Percentiles rank a stretch among this genome's conserved stretches.
Conservation (phyloP, 257 asterid species). For the Paulownia fortunei region DNA sequence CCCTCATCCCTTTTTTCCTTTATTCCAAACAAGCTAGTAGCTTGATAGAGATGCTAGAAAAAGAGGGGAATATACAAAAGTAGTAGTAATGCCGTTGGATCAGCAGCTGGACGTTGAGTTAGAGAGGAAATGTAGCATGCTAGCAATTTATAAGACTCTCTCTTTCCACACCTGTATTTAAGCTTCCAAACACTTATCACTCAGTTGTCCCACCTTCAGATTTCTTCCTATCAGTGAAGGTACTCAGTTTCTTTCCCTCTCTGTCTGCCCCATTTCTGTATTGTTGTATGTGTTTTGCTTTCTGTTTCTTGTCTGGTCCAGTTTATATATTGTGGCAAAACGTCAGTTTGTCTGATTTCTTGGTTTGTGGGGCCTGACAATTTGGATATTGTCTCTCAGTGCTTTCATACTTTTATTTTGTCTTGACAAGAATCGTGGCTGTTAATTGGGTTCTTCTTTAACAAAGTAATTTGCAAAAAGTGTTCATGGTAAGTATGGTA, state of each 20-base stretch:
- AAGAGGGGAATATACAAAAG: constrained; percentile 24
- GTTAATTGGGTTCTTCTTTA: no score
- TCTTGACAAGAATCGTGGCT: no score
- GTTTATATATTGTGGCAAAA: no score
- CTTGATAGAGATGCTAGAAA: constrained; percentile 13
- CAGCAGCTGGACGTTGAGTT: constrained; percentile 41
- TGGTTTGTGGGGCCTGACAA: no score
- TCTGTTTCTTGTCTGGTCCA: constrained; percentile 9
- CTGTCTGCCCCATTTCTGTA: neutral
- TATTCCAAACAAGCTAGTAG: constrained; percentile 11
- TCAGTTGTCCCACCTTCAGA: no score
- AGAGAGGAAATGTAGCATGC: constrained; percentile 31
- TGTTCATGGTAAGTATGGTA: no score
- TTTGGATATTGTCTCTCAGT: no score
- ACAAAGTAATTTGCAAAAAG: no score
- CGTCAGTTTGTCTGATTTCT: no score
- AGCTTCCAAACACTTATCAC: neutral
- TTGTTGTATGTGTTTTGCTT: no score
- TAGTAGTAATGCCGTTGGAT: constrained; percentile 39
- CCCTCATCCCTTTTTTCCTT: neutral
- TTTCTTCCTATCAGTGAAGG: constrained; percentile 33
- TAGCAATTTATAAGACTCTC: neutral
- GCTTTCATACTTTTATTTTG: no score
- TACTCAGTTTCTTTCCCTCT: constrained; percentile 19
- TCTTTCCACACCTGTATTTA: no score